Evolutionary conservation across 2,329 filamentous ascomycete species (phyloP), one percentile per base, ranked within the genome.

Genomic region (Penicillium italicum): DNA sequence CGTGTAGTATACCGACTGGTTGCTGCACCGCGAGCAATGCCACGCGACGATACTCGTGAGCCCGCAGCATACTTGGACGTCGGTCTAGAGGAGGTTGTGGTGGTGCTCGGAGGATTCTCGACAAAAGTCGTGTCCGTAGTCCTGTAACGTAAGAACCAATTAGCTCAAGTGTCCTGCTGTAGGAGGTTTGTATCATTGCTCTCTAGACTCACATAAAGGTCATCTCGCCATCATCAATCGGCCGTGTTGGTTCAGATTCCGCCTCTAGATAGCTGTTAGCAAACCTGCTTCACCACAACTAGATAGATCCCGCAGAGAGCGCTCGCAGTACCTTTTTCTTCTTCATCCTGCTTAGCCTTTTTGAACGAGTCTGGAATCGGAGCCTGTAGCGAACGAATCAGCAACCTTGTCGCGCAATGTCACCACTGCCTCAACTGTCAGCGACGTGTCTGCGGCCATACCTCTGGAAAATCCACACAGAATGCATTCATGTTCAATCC

Each of bases 401-500:
- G 53, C 53, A 45, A 45, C 47, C 33, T 16, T 20, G 33, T 22
- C 28, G 26, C 26, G 28, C 33, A 16, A 10, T 51, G 2, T 30
- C 12, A 30, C n/a, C 28, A 24, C 18, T 40, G 6, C 31, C 33
- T 2, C 20, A 5, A 28, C 9, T 22, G 20, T 45, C 10, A 16
- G 7, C 20, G 40, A 52, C 20, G 16, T 40, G 46, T 40, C 31
- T 18, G 22, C 20, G 22, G 41, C 8, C 60, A 50, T 76, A 91
- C 91, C 84, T 99, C 94, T 0, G 91, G 90, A 62, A 97, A 99
- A 73, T 99, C 94, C 31, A 97, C 92, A 72, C 93, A 97, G 72
- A 97, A 99, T 1, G 94, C 94, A 74, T 97, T 97, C 92, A 99
- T 97, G 70, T 97, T 97, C 71, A 99, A 74, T 2, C 94, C 94